Evolutionary conservation across 345 rosid genomes (phyloP).

Genomic region (Pistacia vera): DNA sequence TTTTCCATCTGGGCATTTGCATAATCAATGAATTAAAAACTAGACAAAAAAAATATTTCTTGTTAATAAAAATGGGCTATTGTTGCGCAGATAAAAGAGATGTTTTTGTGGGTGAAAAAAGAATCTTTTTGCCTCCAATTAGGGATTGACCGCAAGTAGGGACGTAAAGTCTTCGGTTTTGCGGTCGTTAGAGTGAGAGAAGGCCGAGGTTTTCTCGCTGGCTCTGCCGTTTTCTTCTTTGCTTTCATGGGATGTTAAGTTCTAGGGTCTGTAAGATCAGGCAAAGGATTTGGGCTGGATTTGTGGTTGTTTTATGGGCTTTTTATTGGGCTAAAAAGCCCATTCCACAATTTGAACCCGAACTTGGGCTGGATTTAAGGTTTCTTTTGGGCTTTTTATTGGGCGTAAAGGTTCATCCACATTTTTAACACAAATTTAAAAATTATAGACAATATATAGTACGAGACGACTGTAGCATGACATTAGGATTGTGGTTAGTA

Average conservation of each 20-base stretch:
- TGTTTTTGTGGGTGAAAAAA: background rate
- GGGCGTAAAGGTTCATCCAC: too few species aligned
- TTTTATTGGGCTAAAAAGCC: too few species aligned
- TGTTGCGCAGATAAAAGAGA: background rate
- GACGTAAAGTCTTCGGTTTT: background rate
- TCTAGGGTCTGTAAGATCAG: background rate
- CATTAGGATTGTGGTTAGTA: too few species aligned
- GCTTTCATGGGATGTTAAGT: background rate
- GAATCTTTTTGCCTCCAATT: background rate
- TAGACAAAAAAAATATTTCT: background rate
- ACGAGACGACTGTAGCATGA: too few species aligned
- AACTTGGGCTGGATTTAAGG: background rate
- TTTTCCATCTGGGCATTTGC: conserved; percentile 61
- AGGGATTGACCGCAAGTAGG: background rate
- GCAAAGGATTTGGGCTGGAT: background rate
- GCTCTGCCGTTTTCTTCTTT: too few species aligned
- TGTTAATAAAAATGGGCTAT: background rate
- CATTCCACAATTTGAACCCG: too few species aligned
- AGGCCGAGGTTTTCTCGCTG: background rate
- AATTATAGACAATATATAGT: too few species aligned
- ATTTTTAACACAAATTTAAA: too few species aligned
- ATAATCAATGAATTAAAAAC: conserved; percentile 22
- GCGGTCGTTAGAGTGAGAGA: background rate
- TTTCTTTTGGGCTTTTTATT: too few species aligned
- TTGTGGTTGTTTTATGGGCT: too few species aligned